phyloP scores from a whole-genome alignment of 768 basidiomycete species.

The Lentinula boryana region DNA sequence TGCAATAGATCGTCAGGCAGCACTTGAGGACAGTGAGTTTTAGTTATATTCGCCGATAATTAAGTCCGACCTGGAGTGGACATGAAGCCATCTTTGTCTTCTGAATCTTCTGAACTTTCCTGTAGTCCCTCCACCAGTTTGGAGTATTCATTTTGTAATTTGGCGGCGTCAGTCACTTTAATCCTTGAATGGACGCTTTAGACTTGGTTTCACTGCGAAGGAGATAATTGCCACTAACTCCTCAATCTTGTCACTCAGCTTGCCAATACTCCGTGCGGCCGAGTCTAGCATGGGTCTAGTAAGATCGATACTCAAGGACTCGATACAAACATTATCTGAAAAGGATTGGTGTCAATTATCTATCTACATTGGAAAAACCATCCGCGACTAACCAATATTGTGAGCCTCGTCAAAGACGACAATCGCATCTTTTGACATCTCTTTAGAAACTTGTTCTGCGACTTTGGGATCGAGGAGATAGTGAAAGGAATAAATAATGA shows the following conservation, averaged over 20 bases:
- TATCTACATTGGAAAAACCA: neutral
- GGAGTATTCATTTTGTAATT: slow-evolving; percentile 94
- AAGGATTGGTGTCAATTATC: slow-evolving; percentile 1
- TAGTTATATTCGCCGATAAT: neutral
- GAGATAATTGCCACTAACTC: slow-evolving; percentile 51
- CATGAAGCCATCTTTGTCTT: slow-evolving; percentile 79
- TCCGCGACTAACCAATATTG: slow-evolving; percentile 73
- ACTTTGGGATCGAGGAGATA: slow-evolving; percentile 98
- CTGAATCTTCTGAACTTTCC: slow-evolving; percentile 52
- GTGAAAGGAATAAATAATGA: slow-evolving; percentile 99
- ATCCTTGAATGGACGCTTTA: slow-evolving; percentile 49
- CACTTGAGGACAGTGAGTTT: slow-evolving; percentile 35
- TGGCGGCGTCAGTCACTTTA: slow-evolving; percentile 87
- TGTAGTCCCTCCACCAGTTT: slow-evolving; percentile 92
- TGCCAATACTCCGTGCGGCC: slow-evolving; percentile 80
- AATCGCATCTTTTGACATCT: slow-evolving; percentile 95
- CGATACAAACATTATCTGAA: slow-evolving; percentile 97
- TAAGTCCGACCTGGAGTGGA: slow-evolving; percentile 72
- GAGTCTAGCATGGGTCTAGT: slow-evolving; percentile 97
- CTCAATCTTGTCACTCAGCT: slow-evolving; percentile 87
- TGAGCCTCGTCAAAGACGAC: slow-evolving; percentile 99
- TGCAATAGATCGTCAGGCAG: slow-evolving; percentile 91
- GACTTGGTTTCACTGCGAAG: neutral
- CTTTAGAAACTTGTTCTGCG: slow-evolving; percentile 97
- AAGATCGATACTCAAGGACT: slow-evolving; percentile 94